Percentiles rank a stretch among this genome's conserved stretches.
These are phyloP conservation scores for Terfezia claveryi DNA, from an alignment of 495 filamentous ascomycete species.

Conservation along the genomic window DNA sequence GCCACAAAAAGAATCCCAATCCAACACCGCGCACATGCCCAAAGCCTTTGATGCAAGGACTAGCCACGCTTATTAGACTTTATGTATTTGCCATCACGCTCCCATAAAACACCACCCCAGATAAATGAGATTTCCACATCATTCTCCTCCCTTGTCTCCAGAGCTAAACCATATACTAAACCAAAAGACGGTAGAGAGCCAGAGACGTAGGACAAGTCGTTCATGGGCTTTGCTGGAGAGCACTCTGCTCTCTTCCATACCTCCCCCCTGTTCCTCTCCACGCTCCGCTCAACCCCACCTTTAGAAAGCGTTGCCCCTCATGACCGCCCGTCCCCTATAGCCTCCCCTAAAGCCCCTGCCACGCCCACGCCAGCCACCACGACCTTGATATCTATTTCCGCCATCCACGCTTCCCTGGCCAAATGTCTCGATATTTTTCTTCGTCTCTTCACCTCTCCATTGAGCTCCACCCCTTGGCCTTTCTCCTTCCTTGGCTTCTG, in stretches of 20 bases:
- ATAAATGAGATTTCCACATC: too few relatives aligned
- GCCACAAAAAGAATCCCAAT: too few relatives aligned
- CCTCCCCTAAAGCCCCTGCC: conserved; percentile 40
- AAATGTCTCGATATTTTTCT: conserved; percentile 94
- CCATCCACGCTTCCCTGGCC: conserved; percentile 93
- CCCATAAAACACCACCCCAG: conserved; percentile 11
- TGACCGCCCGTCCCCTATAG: conserved; percentile 4
- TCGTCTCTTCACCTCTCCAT: conserved; percentile 79
- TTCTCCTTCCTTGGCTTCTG: conserved; percentile 38
- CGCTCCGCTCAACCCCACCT: not conserved
- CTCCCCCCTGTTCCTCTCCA: not conserved
- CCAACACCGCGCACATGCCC: too few relatives aligned
- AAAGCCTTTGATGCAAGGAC: too few relatives aligned
- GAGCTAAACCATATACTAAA: too few relatives aligned
- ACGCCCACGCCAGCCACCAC: conserved; percentile 36
- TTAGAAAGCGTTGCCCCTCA: not conserved
- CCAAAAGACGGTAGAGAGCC: too few relatives aligned
- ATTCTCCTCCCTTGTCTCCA: too few relatives aligned
- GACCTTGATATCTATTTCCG: conserved; percentile 31
- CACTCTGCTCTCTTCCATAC: too few relatives aligned
- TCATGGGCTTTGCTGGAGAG: too few relatives aligned
- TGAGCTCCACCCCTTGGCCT: conserved; percentile 59
- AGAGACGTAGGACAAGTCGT: too few relatives aligned
- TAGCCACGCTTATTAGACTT: not conserved
- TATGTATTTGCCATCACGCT: not conserved